Base-by-base conservation (phyloP, 2,329 filamentous ascomycete genomes). In the Zymoseptoria crescenta region DNA sequence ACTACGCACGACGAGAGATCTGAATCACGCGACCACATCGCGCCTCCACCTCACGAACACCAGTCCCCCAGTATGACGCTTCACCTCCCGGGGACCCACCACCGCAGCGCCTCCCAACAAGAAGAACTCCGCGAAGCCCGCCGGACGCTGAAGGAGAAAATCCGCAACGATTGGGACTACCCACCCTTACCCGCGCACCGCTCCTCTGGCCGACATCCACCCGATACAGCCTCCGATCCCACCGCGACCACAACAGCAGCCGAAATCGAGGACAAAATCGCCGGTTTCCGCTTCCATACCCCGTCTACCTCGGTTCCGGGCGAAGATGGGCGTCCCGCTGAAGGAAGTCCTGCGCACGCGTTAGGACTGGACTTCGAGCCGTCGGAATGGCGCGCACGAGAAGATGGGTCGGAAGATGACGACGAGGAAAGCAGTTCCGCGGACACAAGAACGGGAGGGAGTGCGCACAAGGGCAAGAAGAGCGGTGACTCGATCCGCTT, bases 111-210 rank as follows among this genome's bases (percentile, higher is more conserved):
- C 72, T 65, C 70, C 48, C 76, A 77, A 65, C 74, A 75, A 59
- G 67, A 71, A n/a, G 75, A 76, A 49, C 65, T 75, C 27, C 71
- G 76, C 54, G 73, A 75, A 41, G 75, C 76, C 24, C 73, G 73
- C 49, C 72, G 74, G 52, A 71, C 74, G 62, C 72, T 79, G 59
- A 69, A 71, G 50, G 74, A 76, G 48, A 72, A 70, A 57, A 69
- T 79, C 20, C 74, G 75, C 63, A 72, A 71, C 63, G 77, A 80
- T 68, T 80, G 77, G 77, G 64, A 72, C 45, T 79, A 74, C 59
- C 76, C 76, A 29, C 56, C 66, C 13, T 61, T 72, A 29, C 71
- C 71, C 8, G 63, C 66, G 49, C 68, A 62, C 56, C 63, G 60
- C 50, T 63, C 66, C 4, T 45, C 35, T n/a, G 35, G 35, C 1